phyloP scores from a whole-genome alignment of 129 eudicot genomes.

The Pittosporum tobira region DNA sequence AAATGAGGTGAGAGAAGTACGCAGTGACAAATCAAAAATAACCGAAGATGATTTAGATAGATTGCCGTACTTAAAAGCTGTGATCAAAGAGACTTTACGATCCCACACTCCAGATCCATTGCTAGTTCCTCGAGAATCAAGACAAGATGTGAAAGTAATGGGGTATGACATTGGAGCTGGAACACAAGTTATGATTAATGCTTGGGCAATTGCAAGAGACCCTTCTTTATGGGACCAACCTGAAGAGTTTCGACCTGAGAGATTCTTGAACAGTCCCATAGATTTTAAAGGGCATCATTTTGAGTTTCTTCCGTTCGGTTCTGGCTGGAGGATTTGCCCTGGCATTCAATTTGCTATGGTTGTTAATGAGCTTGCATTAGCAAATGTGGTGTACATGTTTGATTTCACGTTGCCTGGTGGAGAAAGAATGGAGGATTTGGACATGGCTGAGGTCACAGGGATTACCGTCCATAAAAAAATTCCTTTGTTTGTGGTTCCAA shows the following conservation, averaged over 20 bases:
- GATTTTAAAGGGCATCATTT: slow-evolving; percentile 43
- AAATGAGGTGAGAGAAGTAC: slow-evolving; percentile 25
- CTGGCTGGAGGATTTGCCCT: slow-evolving; percentile 55
- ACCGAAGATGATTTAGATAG: slow-evolving; percentile 33
- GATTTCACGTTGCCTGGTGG: slow-evolving; percentile 29
- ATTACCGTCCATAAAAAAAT: slow-evolving; percentile 23
- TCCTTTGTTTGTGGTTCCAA: slow-evolving; percentile 33
- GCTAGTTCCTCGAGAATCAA: slow-evolving; percentile 35
- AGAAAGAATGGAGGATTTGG: slow-evolving; percentile 24
- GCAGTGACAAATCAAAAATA: slow-evolving; percentile 12
- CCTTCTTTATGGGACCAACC: slow-evolving; percentile 48
- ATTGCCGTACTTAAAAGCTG: slow-evolving; percentile 46
- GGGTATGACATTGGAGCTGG: slow-evolving; percentile 37
- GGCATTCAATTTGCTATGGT: slow-evolving; percentile 34
- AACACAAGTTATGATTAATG: slow-evolving; percentile 36
- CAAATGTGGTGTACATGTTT: slow-evolving; percentile 36
- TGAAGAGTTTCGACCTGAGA: slow-evolving; percentile 46
- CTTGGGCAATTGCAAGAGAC: slow-evolving; percentile 55
- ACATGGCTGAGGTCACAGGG: slow-evolving; percentile 37
- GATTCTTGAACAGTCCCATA: slow-evolving; percentile 27
- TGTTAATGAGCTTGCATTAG: slow-evolving; percentile 32
- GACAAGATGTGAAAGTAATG: slow-evolving; percentile 25
- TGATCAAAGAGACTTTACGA: slow-evolving; percentile 41
- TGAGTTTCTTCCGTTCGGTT: slow-evolving; percentile 57
- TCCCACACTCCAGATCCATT: slow-evolving; percentile 37